These are phyloP conservation scores for Camellia oleifera DNA, from an alignment of 179 eudicot species.

Conservation along the genomic window DNA sequence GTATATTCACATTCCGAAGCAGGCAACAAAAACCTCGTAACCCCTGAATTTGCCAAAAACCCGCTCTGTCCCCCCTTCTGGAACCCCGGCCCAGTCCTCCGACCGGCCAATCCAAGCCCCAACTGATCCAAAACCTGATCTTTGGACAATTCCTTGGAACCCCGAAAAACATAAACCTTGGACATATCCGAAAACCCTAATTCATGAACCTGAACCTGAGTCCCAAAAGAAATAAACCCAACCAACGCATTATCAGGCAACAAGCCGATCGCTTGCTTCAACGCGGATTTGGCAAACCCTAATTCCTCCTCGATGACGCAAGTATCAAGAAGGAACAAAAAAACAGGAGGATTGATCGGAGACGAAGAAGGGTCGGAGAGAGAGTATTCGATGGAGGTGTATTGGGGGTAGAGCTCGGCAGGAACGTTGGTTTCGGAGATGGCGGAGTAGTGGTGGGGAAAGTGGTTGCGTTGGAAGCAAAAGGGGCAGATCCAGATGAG, in stretches of 20 bases:
- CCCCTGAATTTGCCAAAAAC: conserved; percentile 29
- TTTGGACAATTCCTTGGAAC: conserved; percentile 64
- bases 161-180: conserved; percentile 87
- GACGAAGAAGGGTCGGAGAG: conserved; percentile 10
- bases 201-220: conserved; percentile 95
- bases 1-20: conserved; percentile 90
- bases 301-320: conserved; percentile 94
- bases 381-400: conserved; percentile 55
- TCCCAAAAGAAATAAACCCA: conserved; percentile 82
- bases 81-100: conserved; percentile 42
- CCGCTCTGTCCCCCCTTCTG: conserved; percentile 24
- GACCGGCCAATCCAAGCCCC: conserved; percentile 49
- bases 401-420: conserved; percentile 81
- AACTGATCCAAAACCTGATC: conserved; percentile 96
- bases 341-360: conserved; percentile 37
- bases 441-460: conserved; percentile 68
- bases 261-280: conserved; percentile 61
- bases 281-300: conserved; percentile 69
- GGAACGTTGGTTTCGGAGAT: conserved; percentile 74
- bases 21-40: conserved; percentile 78
- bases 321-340: conserved; percentile 71
- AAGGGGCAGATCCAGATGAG: conserved; percentile 95
- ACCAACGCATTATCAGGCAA: conserved; percentile 78
- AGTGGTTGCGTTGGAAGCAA: conserved; percentile 81
- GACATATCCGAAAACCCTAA: conserved; percentile 78